These are phyloP conservation scores for Elaeis guineensis DNA, from an alignment of 176 grass and related monocot genomes.

Conservation along the genomic window DNA sequence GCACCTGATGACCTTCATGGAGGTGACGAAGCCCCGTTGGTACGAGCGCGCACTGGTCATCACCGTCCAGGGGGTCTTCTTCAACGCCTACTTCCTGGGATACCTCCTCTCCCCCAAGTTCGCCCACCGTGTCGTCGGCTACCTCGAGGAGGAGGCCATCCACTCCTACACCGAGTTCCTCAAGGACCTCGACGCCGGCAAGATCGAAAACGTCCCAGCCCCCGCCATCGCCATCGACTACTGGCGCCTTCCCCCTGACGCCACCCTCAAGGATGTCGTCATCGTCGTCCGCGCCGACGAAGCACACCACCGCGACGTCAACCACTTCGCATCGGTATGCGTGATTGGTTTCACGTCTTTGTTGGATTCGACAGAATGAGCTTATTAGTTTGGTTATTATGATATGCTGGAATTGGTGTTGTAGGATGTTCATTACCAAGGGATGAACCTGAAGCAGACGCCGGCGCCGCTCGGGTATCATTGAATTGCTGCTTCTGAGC, in stretches of 20 bases:
- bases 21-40: slow-evolving; percentile 66
- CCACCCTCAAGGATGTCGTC: slow-evolving; percentile 92
- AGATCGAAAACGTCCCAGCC: slow-evolving; percentile 60
- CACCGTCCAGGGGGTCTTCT: slow-evolving; percentile 78
- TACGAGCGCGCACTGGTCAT: slow-evolving; percentile 88
- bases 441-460: neutral
- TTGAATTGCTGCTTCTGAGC: neutral
- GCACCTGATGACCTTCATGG: slow-evolving; percentile 97
- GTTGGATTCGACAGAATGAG: too few species aligned
- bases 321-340: slow-evolving; percentile 81
- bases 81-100: slow-evolving; percentile 83
- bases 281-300: slow-evolving; percentile 83
- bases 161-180: slow-evolving; percentile 88
- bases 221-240: slow-evolving; percentile 93
- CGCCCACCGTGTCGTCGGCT: slow-evolving; percentile 77
- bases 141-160: slow-evolving; percentile 96
- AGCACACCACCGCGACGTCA: slow-evolving; percentile 90
- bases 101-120: slow-evolving; percentile 95
- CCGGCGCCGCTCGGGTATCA: slow-evolving; percentile 4
- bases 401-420: neutral
- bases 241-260: slow-evolving; percentile 80
- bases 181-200: slow-evolving; percentile 63
- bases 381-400: too few species aligned
- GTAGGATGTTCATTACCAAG: slow-evolving; percentile 12
- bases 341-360: too few species aligned